Percentiles rank a stretch among this genome's conserved stretches.
phyloP scores from a whole-genome alignment of 202 grass and related monocot species.

The Hordeum pubiflorum region DNA sequence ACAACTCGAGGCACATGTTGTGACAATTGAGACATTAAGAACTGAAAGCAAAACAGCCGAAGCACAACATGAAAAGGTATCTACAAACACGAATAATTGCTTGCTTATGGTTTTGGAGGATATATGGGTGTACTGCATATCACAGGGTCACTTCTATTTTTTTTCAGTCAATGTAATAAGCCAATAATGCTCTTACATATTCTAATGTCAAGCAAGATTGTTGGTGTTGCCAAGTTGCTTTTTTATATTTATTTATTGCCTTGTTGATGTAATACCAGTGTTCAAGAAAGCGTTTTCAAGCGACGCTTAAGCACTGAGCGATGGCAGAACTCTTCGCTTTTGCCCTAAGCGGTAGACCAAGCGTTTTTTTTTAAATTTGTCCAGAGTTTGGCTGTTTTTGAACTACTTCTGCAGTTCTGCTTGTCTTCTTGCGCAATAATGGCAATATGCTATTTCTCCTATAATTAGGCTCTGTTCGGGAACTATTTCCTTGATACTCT shows the following conservation, averaged over 20 bases:
- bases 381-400: too few species aligned
- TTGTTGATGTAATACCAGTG: background rate
- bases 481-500: too few species aligned
- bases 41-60: conserved; percentile 37
- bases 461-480: too few species aligned
- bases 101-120: background rate
- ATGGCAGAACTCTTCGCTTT: too few species aligned
- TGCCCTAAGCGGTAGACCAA: too few species aligned
- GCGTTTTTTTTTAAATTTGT: too few species aligned
- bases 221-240: conserved; percentile 12
- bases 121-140: background rate
- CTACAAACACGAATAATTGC: background rate
- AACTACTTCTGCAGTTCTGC: too few species aligned
- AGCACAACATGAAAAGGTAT: conserved; percentile 83
- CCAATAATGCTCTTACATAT: background rate
- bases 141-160: background rate
- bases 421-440: too few species aligned
- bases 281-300: too few species aligned
- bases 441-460: too few species aligned
- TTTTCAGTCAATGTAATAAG: background rate
- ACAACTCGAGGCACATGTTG: conserved; percentile 76
- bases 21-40: conserved; percentile 71
- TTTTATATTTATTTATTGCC: background rate
- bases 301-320: too few species aligned
- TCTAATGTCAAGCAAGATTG: conserved; percentile 8